Percentiles rank a stretch among this genome's conserved stretches.
phyloP scores from a whole-genome alignment of 192 early-diverging fungal species.

The Coemansia sp. region DNA sequence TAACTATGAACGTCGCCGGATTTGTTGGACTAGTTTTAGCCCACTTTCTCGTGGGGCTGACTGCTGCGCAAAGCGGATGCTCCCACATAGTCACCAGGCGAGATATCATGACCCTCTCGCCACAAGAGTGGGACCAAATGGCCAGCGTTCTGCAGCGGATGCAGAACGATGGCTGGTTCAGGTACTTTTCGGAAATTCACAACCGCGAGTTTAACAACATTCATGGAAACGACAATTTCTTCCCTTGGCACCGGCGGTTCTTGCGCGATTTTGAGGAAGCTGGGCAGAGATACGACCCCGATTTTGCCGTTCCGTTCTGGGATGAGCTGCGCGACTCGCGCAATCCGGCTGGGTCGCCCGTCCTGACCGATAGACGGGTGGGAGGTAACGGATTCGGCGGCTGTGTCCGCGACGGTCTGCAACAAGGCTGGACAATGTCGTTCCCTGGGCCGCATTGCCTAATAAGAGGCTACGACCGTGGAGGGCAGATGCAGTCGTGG shows the following conservation, averaged over 20 bases:
- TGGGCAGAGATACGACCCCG: conserved; percentile 52
- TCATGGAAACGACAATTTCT: conserved; percentile 59
- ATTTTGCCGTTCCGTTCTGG: conserved; percentile 62
- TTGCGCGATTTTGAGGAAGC: conserved; percentile 58
- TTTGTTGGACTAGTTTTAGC: conserved; percentile 19
- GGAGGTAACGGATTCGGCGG: conserved; percentile 52
- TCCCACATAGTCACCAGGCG: conserved; percentile 28
- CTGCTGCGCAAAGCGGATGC: conserved; percentile 42
- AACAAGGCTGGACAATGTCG: conserved; percentile 38
- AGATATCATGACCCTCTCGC: conserved; percentile 44
- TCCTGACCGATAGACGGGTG: conserved; percentile 34
- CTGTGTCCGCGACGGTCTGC: conserved; percentile 49
- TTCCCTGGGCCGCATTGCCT: conserved; percentile 54
- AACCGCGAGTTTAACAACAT: conserved; percentile 51
- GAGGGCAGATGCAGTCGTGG: conserved; percentile 44
- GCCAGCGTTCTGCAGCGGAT: conserved; percentile 38
- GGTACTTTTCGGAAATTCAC: conserved; percentile 48
- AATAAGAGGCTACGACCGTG: conserved; percentile 32
- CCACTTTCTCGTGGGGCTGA: conserved; percentile 20
- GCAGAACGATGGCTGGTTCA: conserved; percentile 52
- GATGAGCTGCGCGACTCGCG: conserved; percentile 62
- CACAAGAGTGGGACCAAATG: conserved; percentile 44
- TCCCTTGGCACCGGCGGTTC: conserved; percentile 61
- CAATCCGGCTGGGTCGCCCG: conserved; percentile 45
- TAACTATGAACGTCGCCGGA: conserved; percentile 14